Base-by-base conservation (phyloP, 106 monocot species). In the Acanthochlamys bracteata region DNA sequence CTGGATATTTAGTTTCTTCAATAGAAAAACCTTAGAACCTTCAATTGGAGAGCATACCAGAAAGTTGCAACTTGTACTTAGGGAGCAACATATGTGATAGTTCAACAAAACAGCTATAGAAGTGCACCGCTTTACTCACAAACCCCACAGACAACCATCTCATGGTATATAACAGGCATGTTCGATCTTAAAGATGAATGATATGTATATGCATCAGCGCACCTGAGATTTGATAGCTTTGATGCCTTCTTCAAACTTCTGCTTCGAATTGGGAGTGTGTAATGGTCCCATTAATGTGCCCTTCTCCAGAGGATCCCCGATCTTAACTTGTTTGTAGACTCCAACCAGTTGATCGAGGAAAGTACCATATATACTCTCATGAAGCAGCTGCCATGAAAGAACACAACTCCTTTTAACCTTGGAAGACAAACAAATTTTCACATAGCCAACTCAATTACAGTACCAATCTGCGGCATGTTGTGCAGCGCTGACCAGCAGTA, bases 401-500 rank as follows among this genome's bases (percentile, higher is more conserved):
- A 73, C n/a, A 61, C 9, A 59, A 69, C 20, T 23, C 45, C 8
- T 46, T 8, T 46, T 46, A 14, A 46, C 11, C 45, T 46, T 8
- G 8, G 14, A 46, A 46, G 45, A 8, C 45, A 46, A 14, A 46
- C 11, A 46, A 46, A 46, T 8, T 46, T n/a, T 10, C 45, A 46
- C 14, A 14, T 46, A 21, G 14, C n/a, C 7, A 27, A 61, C 42
- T 27, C 53, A 54, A 54, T 33, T 61, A 52, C 45, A 23, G 45
- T 82, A 96, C 95, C 82, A 96, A 78, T 60, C 95, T 80, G 59
- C 95, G 87, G 42, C 95, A 96, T 71, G 95, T 90, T 53, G 95
- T 96, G 75, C 95, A 96, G 25, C 95, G 86, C 61, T 96, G 95
- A 55, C 95, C 95, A 60, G 95, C 95, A 45, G 95, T 96, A 71